Conservation (phyloP, 2,329 filamentous ascomycete species). For the Cercospora berteroae region DNA sequence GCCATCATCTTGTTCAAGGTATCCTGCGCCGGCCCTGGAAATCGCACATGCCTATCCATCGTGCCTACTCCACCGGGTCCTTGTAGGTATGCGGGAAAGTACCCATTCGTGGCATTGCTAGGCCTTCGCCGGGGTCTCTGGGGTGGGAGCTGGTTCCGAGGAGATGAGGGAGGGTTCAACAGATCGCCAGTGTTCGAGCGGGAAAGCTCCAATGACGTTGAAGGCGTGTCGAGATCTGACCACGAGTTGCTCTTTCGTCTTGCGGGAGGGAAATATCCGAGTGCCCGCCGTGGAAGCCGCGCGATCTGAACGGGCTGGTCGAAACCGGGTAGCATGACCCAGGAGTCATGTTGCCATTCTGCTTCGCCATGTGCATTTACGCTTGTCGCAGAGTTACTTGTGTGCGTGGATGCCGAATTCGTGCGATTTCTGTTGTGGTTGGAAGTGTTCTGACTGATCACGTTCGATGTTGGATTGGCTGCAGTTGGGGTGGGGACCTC, state of each 20-base stretch:
- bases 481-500: conserved; percentile 39
- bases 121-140: conserved; percentile 42
- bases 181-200: conserved; percentile 42
- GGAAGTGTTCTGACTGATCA: conserved; percentile 10
- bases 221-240: conserved; percentile 62
- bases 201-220: conserved; percentile 61
- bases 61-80: conserved; percentile 88
- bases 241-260: conserved; percentile 78
- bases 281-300: conserved; percentile 71
- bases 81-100: conserved; percentile 59
- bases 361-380: conserved; percentile 57
- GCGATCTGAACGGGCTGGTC: conserved; percentile 77
- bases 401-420: conserved; percentile 38
- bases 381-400: conserved; percentile 38
- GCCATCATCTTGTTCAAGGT: conserved; percentile 80
- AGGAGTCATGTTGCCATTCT: conserved; percentile 83
- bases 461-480: conserved; percentile 30
- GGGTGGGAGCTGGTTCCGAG: conserved; percentile 38
- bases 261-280: conserved; percentile 89
- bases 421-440: conserved; percentile 36
- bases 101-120: conserved; percentile 41
- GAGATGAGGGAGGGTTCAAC: conserved; percentile 33
- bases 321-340: conserved; percentile 76
- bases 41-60: conserved; percentile 66
- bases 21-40: conserved; percentile 80